Conservation (phyloP, 192 early-diverging fungal genomes). For the Dispira parvispora region DNA sequence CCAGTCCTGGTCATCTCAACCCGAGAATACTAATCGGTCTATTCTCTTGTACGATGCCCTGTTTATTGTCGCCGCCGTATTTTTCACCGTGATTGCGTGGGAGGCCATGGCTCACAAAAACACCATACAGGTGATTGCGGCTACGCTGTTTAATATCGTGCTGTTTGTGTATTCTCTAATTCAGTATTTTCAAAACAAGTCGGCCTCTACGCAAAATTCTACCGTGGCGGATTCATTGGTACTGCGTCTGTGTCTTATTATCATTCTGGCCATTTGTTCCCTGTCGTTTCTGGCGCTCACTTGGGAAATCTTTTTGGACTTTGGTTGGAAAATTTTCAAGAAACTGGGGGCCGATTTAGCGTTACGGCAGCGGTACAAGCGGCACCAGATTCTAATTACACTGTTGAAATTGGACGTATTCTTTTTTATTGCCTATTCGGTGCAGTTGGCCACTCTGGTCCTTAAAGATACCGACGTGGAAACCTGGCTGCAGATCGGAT, state of each 20-base stretch:
- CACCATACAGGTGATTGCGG: constrained; percentile 74
- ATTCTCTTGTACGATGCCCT: constrained; percentile 68
- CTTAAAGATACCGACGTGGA: constrained; percentile 33
- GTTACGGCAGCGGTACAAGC: constrained; percentile 57
- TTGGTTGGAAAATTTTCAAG: constrained; percentile 71
- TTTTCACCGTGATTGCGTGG: constrained; percentile 60
- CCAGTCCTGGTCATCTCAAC: not conserved
- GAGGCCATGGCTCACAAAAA: constrained; percentile 88
- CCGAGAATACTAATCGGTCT: constrained; percentile 12
- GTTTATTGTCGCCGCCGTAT: constrained; percentile 76
- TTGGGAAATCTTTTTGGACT: constrained; percentile 52
- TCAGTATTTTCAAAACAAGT: constrained; percentile 18
- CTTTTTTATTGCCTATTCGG: constrained; percentile 62
- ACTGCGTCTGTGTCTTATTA: constrained; percentile 17
- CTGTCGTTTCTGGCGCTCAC: constrained; percentile 18
- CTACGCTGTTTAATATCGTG: constrained; percentile 39
- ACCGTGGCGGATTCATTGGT: not conserved
- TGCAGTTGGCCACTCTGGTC: constrained; percentile 50
- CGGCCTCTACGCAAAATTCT: not conserved
- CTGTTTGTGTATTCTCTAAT: constrained; percentile 35
- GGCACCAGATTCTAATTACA: constrained; percentile 65
- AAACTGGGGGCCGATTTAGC: constrained; percentile 64
- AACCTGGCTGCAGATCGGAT: constrained; percentile 34
- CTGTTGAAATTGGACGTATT: constrained; percentile 67
- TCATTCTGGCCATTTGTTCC: constrained; percentile 22